Base-by-base conservation (phyloP, 2,329 filamentous ascomycete genomes). In the Claviceps pazoutovae region DNA sequence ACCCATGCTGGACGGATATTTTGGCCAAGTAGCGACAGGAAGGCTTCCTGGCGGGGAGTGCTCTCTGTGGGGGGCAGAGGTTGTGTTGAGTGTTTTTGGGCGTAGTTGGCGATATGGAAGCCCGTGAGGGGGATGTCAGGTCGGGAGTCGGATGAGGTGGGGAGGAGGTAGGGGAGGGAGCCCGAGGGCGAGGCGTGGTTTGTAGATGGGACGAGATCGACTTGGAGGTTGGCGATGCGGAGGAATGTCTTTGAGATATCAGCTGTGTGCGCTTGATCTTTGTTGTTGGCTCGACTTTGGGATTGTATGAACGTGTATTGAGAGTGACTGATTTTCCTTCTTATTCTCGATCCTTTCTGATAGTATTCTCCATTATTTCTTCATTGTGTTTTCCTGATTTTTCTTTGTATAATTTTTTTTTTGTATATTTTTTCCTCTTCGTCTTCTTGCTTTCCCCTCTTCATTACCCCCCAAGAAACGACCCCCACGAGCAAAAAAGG, bases 111-210 rank as follows among this genome's bases (percentile, higher is more conserved):
- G 48, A 95, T 72, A 59, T 83, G 86, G 57, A 56, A 53, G 46
- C 71, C 78, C 4, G 66, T 64, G 46, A 69, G 56, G 2, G 83
- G 79, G 0, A 80, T 68, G 1, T 90, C 68, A 2, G 79, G 75
- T 17, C 56, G 55, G 14, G 55, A 56, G 19, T 54, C 47, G 59
- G 61, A 55, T 13, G 60, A 57, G 30, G 66, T 56, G 9, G 86
- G 84, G 8, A 91, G 75, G 44, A 98, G 76, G 68, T 95, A 97
- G 0, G 93, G 93, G 14, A 97, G 76, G n/a, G 83, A 76, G 53
- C 91, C 90, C 21, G 83, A 84, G 0, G 91, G 91, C 2, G 90
- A 95, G 49, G 91, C 89, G 71, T 97, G 93, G 67, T 97, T 97
- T 59, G 81, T 95, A 4, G 89, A 94, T 4, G 87, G 70, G 6